Evolutionary conservation across 805 yeast species (phyloP).

Genomic region (Blastobotrys chiropterorum): DNA sequence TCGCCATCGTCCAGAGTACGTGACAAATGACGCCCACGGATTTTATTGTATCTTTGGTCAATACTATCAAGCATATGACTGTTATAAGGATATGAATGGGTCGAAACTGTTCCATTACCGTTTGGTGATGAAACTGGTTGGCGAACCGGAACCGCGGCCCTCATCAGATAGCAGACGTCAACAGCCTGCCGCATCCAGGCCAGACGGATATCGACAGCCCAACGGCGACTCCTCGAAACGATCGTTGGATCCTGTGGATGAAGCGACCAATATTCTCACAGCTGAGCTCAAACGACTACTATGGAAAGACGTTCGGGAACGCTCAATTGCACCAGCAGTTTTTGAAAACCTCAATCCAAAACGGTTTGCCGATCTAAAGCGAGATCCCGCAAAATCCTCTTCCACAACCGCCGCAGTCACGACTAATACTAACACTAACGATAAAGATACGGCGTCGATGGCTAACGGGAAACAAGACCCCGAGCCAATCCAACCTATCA

Average conservation of each 20-base stretch:
- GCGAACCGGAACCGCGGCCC: background rate
- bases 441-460: background rate
- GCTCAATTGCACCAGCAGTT: constrained; percentile 63
- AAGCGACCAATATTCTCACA: constrained; percentile 51
- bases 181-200: background rate
- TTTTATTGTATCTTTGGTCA: constrained; percentile 66
- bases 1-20: background rate
- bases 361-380: constrained; percentile 12
- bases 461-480: constrained; percentile 1
- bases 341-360: constrained; percentile 53
- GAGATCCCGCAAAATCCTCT: constrained; percentile 1
- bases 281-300: constrained; percentile 60
- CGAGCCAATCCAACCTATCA: background rate
- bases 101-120: constrained; percentile 41
- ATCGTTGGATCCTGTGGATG: constrained; percentile 42
- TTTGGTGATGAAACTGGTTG: constrained; percentile 48
- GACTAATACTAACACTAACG: background rate
- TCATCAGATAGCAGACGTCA: background rate
- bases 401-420: no score
- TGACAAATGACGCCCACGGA: constrained; percentile 49
- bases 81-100: constrained; percentile 59
- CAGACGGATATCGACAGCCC: no score
- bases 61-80: constrained; percentile 49
- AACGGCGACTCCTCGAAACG: no score
- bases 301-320: constrained; percentile 65